Conservation (phyloP, 371 early-diverging fungal genomes). For the Mortierella sp. region DNA sequence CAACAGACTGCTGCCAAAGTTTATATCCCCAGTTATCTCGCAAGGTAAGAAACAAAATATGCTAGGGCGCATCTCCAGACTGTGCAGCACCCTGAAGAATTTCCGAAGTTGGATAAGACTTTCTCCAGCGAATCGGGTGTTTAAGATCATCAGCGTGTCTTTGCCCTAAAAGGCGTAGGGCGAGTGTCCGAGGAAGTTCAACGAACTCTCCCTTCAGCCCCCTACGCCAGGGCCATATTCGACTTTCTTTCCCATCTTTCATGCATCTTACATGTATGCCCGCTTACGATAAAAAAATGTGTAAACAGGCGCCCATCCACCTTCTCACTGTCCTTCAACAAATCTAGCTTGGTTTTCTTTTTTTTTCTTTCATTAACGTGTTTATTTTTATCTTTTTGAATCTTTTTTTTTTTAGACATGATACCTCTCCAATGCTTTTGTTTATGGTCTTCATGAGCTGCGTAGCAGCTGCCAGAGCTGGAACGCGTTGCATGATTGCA, state of each 20-base stretch:
- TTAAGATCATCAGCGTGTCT: slow-evolving; percentile 22
- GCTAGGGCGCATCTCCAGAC: not conserved
- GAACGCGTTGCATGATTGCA: slow-evolving; percentile 47
- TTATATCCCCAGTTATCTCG: slow-evolving; percentile 32
- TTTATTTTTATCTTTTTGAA: not conserved
- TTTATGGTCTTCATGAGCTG: slow-evolving; percentile 34
- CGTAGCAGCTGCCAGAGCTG: slow-evolving; percentile 29
- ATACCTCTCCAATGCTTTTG: slow-evolving; percentile 41
- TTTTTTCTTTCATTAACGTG: not conserved
- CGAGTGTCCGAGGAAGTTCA: not conserved
- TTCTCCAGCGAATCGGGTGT: slow-evolving; percentile 31
- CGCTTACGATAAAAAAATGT: not conserved
- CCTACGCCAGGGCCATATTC: not conserved
- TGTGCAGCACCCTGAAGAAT: no score
- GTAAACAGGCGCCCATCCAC: not conserved
- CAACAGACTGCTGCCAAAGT: slow-evolving; percentile 51
- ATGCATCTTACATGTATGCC: not conserved
- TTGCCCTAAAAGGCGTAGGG: not conserved
- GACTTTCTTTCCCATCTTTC: slow-evolving; percentile 15
- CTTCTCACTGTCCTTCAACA: not conserved
- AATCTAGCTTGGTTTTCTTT: no score
- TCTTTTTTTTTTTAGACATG: slow-evolving; percentile 26
- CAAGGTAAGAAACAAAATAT: slow-evolving; percentile 30
- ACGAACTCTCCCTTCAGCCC: not conserved
- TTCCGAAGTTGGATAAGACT: no score